phyloP scores from a whole-genome alignment of 2,329 filamentous ascomycete genomes.

The Bipolaris cookei region DNA sequence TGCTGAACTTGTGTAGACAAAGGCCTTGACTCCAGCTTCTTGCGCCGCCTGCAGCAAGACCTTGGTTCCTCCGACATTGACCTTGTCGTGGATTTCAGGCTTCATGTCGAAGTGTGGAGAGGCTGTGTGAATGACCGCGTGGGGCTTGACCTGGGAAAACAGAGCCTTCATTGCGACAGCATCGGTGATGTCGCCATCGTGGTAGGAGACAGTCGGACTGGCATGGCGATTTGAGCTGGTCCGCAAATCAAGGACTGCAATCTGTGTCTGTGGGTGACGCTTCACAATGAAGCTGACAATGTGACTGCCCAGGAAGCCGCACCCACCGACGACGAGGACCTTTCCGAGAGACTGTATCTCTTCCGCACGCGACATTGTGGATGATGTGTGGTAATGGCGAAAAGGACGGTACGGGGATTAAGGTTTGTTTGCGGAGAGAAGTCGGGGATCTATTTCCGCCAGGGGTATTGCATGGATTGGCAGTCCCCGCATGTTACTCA shows the following conservation, averaged over 20 bases:
- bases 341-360: constrained; percentile 50
- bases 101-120: constrained; percentile 52
- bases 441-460: constrained; percentile 23
- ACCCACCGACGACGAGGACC: constrained; percentile 58
- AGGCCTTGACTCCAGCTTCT: constrained; percentile 58
- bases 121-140: constrained; percentile 59
- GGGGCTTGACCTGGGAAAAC: constrained; percentile 53
- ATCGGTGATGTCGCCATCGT: constrained; percentile 59
- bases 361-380: constrained; percentile 26
- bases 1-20: constrained; percentile 61
- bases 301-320: constrained; percentile 59
- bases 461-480: constrained; percentile 13
- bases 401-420: constrained; percentile 19
- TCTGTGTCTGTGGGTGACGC: constrained; percentile 50
- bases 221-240: constrained; percentile 50
- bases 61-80: constrained; percentile 60
- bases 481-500: constrained; percentile 18
- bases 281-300: constrained; percentile 56
- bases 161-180: constrained; percentile 50
- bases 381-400: constrained; percentile 13
- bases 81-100: constrained; percentile 54
- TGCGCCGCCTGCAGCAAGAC: constrained; percentile 56
- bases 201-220: constrained; percentile 54
- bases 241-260: constrained; percentile 58
- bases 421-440: constrained; percentile 25